Evolutionary conservation across 1,284 basidiomycete genomes (phyloP), one percentile per base, ranked within the genome.

Genomic region (Moesziomyces sp.): DNA sequence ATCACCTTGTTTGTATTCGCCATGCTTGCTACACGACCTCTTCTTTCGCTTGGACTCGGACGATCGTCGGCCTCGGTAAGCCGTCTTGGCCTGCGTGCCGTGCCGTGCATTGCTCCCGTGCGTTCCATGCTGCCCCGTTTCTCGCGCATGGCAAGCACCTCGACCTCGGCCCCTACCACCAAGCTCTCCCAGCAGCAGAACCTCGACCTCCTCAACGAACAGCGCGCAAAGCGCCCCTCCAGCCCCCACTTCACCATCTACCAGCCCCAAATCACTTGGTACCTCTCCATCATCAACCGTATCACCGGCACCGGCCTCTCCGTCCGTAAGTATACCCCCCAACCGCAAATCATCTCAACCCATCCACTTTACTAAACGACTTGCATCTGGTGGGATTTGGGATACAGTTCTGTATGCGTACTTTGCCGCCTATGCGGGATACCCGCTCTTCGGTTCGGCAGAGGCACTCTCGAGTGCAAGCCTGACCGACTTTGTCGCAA

Each of bases 231-330:
- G 52, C 91, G 96, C 30, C 96, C 97, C 19, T 91, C 88, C 61
- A 92, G 91, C 79, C 96, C 97, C 23, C 94, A 97, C 85, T 91
- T 95, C 80, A 93, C 93, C 51, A 97, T 98, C 86, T 99, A 98
- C 87, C 92, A 97, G 85, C 94, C 93, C 21, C 95, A 97, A 85
- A 76, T 88, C 48, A 98, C 96, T 46, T 97, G 93, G 93, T 42
- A 91, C 58, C 88, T 86, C 3, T 97, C 94, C 16, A 94, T 96
- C 80, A 88, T 88, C 33, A 91, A 98, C 87, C 92, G 96, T 85
- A 85, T 89, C 49, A 93, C 94, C 7, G 96, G 97, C 64, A 88
- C 86, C 23, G 92, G 87, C 11, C 87, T 99, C 55, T 65, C 87
- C 40, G 74, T 64, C 26, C 57, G 76, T 72, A 67, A 69, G 78